Evolutionary conservation across 1,284 basidiomycete species (phyloP).

Genomic region (Tylopilus sp.): DNA sequence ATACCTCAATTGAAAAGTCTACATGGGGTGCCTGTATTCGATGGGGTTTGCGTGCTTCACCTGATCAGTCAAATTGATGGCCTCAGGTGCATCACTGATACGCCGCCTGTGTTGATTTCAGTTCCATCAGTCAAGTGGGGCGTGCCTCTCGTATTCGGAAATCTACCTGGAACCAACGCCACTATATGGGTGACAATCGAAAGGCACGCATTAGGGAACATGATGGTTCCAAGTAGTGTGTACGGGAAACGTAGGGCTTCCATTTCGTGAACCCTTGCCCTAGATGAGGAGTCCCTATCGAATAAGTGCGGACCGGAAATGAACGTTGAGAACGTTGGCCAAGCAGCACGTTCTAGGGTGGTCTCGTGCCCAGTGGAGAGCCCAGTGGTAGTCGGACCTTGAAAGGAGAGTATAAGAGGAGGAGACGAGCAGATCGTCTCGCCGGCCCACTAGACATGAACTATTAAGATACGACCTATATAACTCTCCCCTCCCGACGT

Average conservation of each 20-base stretch:
- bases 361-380: constrained; percentile 27
- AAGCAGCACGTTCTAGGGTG: constrained; percentile 38
- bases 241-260: constrained; percentile 21
- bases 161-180: background rate
- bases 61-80: constrained; percentile 3
- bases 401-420: constrained; percentile 40
- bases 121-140: background rate
- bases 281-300: constrained; percentile 10
- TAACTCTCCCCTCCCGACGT: constrained; percentile 3
- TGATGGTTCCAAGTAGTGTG: constrained; percentile 9
- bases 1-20: constrained; percentile 22
- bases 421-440: constrained; percentile 8
- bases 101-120: constrained; percentile 7
- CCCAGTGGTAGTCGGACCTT: constrained; percentile 32
- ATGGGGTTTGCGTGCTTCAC: constrained; percentile 12
- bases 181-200: constrained; percentile 21
- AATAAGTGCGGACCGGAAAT: constrained; percentile 33
- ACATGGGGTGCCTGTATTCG: constrained; percentile 1
- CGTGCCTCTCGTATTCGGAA: background rate
- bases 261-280: constrained; percentile 20
- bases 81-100: background rate
- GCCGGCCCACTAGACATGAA: constrained; percentile 44
- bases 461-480: constrained; percentile 26
- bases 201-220: background rate
- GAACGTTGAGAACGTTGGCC: constrained; percentile 15